Percentiles rank a stretch among this genome's conserved stretches.
phyloP scores from a whole-genome alignment of 306 rosid genomes.

The Malus domestica region DNA sequence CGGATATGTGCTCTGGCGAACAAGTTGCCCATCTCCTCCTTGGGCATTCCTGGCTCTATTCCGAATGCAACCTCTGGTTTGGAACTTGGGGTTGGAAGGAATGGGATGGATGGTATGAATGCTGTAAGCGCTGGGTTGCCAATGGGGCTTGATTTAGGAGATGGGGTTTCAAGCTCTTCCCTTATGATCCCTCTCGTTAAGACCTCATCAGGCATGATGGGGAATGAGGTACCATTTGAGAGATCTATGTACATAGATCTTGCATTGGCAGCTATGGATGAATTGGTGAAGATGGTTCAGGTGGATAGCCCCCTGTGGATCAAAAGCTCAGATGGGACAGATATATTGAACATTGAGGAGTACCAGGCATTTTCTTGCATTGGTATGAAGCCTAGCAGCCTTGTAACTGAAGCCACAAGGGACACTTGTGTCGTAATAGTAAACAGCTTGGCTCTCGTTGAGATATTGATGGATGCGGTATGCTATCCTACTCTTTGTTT shows the following conservation, averaged over 20 bases:
- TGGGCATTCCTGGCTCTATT: conserved; percentile 29
- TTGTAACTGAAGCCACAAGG: conserved; percentile 59
- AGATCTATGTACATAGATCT: conserved; percentile 41
- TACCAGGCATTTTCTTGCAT: conserved; percentile 44
- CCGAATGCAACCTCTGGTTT: conserved; percentile 33
- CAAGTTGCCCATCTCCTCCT: conserved; percentile 53
- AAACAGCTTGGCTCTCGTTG: conserved; percentile 52
- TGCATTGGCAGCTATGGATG: conserved; percentile 75
- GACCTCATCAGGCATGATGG: conserved; percentile 32
- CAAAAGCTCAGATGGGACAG: conserved; percentile 44
- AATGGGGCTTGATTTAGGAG: conserved; percentile 58
- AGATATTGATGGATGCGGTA: conserved; percentile 68
- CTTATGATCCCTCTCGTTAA: conserved; percentile 26
- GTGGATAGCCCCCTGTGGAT: conserved; percentile 58
- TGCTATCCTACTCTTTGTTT: conserved; percentile 9
- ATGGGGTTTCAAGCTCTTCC: conserved; percentile 29
- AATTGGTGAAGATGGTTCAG: conserved; percentile 60
- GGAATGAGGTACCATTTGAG: conserved; percentile 34
- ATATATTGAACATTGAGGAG: conserved; percentile 57
- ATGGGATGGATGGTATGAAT: conserved; percentile 40
- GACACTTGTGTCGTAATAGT: conserved; percentile 36
- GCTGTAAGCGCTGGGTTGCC: conserved; percentile 28
- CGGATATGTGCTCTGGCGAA: conserved; percentile 46
- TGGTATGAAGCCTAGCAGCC: conserved; percentile 33
- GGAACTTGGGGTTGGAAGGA: conserved; percentile 66